Conservation (phyloP, 2,329 filamentous ascomycete genomes). For the Geoglossum cookeanum region DNA sequence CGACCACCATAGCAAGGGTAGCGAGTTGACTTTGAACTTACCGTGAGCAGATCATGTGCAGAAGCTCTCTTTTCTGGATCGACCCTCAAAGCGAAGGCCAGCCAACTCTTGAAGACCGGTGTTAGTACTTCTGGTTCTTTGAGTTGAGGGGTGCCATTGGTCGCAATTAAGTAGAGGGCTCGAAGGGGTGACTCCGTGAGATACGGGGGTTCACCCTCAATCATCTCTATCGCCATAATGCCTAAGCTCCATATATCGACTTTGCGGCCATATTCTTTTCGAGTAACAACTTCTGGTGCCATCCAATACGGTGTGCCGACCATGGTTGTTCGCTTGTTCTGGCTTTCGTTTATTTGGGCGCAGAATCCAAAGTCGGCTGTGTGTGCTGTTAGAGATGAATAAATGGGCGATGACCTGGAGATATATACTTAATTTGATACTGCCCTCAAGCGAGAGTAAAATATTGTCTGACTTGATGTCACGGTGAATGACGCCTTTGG, state of each 20-base stretch:
- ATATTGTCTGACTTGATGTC: conserved; percentile 99
- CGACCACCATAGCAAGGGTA: not conserved
- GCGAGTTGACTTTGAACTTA: conserved; percentile 29
- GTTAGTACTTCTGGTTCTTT: conserved; percentile 79
- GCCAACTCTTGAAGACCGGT: conserved; percentile 70
- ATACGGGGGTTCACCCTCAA: conserved; percentile 94
- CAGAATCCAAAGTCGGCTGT: conserved; percentile 95
- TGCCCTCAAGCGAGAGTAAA: conserved; percentile 76
- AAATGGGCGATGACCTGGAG: not conserved
- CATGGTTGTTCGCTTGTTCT: conserved; percentile 97
- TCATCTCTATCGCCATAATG: conserved; percentile 99
- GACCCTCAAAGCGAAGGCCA: conserved; percentile 84
- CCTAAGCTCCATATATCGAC: conserved; percentile 97
- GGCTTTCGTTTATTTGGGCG: conserved; percentile 90
- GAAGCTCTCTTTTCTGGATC: conserved; percentile 94
- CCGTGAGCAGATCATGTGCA: conserved; percentile 79
- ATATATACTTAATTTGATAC: conserved; percentile 80
- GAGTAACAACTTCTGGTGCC: conserved; percentile 92
- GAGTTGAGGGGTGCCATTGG: conserved; percentile 84
- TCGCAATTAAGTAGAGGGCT: conserved; percentile 89
- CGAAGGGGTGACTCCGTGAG: conserved; percentile 85
- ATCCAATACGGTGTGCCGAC: conserved; percentile 99
- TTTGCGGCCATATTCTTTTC: conserved; percentile 95
- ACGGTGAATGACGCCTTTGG: conserved; percentile 92
- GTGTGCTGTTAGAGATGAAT: conserved; percentile 17